These are phyloP conservation scores for Kingdonia uniflora DNA, from an alignment of 164 flowering plant genomes.

Conservation along the genomic window DNA sequence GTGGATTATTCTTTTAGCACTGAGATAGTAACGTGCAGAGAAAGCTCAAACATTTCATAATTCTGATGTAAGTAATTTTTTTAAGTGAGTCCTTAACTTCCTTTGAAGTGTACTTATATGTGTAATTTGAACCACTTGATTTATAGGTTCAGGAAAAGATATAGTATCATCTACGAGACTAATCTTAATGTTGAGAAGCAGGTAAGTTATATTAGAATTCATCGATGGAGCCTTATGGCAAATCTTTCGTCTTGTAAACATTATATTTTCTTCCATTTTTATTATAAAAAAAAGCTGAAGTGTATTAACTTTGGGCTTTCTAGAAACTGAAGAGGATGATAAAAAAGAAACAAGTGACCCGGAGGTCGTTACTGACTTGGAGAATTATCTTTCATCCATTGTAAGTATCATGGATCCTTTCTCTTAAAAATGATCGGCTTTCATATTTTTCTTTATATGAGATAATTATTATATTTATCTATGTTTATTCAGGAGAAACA, in stretches of 20 bases:
- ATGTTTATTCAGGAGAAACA: slow-evolving; percentile 48
- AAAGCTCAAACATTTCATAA: too few species aligned
- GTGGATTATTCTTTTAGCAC: too few species aligned
- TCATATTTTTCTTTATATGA: not conserved
- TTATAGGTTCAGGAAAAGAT: slow-evolving; percentile 76
- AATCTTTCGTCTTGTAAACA: too few species aligned
- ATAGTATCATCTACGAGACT: slow-evolving; percentile 47
- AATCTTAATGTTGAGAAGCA: slow-evolving; percentile 70
- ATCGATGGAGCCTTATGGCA: not conserved
- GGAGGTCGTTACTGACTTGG: not conserved
- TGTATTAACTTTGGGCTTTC: not conserved
- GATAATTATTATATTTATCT: not conserved
- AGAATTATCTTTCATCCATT: not conserved
- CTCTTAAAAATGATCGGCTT: not conserved
- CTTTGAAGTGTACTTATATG: not conserved
- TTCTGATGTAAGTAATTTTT: too few species aligned
- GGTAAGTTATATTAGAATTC: slow-evolving; percentile 25
- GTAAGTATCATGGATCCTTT: not conserved
- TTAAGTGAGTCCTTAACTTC: not conserved
- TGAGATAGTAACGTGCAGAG: too few species aligned
- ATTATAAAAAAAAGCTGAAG: not conserved
- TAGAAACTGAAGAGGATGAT: not conserved
- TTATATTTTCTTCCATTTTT: not conserved
- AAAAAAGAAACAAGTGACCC: not conserved
- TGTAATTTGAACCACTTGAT: not conserved